These are phyloP conservation scores for Flaveria linearis DNA, from an alignment of 129 eudicot genomes.

Conservation along the genomic window DNA sequence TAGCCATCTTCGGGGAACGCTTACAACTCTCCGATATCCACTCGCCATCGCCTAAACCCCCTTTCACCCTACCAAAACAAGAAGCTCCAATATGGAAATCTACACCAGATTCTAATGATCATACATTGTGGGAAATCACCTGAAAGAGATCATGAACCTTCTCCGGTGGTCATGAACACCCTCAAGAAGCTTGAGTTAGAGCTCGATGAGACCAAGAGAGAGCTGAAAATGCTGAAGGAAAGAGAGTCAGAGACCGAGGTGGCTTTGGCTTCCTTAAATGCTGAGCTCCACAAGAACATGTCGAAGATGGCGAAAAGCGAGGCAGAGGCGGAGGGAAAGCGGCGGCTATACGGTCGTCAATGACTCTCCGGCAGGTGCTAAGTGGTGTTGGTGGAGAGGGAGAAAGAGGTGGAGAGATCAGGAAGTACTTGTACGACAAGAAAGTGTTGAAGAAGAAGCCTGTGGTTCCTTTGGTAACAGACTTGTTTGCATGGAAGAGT, in stretches of 20 bases:
- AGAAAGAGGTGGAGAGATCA: slow-evolving; percentile 3
- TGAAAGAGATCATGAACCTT: not conserved
- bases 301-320: slow-evolving; percentile 71
- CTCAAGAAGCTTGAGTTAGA: slow-evolving; percentile 63
- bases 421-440: slow-evolving; percentile 37
- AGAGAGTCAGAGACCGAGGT: slow-evolving; percentile 74
- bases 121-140: slow-evolving; percentile 17
- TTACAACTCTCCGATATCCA: slow-evolving; percentile 36
- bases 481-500: slow-evolving; percentile 64
- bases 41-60: slow-evolving; percentile 50
- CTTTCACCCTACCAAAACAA: slow-evolving; percentile 46
- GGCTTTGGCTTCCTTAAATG: slow-evolving; percentile 78
- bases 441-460: slow-evolving; percentile 64
- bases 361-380: slow-evolving; percentile 55
- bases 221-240: slow-evolving; percentile 58
- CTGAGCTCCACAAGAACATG: slow-evolving; percentile 91
- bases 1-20: slow-evolving; percentile 60
- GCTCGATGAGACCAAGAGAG: slow-evolving; percentile 67
- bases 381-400: slow-evolving; percentile 28
- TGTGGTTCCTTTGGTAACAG: slow-evolving; percentile 74
- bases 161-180: slow-evolving; percentile 30
- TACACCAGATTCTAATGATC: slow-evolving; percentile 24
- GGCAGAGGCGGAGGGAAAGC: slow-evolving; percentile 53
- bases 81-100: slow-evolving; percentile 44
- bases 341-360: slow-evolving; percentile 23